These are phyloP conservation scores for Aspergillus sp. DNA, from an alignment of 2,329 filamentous ascomycete genomes.

Conservation along the genomic window DNA sequence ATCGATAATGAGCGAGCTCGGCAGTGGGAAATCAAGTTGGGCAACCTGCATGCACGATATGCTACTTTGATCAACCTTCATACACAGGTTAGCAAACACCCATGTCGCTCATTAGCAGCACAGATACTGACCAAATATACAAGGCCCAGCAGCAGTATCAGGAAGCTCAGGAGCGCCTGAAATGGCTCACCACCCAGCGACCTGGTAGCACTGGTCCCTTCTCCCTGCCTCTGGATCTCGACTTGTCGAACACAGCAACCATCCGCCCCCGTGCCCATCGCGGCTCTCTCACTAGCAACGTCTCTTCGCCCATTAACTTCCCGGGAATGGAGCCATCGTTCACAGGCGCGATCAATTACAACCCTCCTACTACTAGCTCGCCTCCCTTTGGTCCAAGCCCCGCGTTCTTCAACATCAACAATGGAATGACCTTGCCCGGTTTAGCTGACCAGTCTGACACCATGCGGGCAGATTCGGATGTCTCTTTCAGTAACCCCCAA, in stretches of 20 bases:
- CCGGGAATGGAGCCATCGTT: slow-evolving; percentile 36
- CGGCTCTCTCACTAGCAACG: slow-evolving; percentile 43
- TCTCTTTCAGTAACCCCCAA: slow-evolving; percentile 52
- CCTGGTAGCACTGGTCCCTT: slow-evolving; percentile 35
- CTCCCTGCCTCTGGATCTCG: slow-evolving; percentile 38
- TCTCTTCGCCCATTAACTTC: slow-evolving; percentile 42
- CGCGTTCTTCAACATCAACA: slow-evolving; percentile 59
- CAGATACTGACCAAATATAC: slow-evolving; percentile 3
- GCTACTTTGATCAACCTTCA: slow-evolving; percentile 37
- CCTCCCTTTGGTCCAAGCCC: slow-evolving; percentile 48
- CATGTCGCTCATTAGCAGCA: background rate
- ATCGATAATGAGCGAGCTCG: slow-evolving; percentile 46
- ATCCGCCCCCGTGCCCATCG: slow-evolving; percentile 43
- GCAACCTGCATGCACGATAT: slow-evolving; percentile 39
- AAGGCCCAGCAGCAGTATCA: slow-evolving; percentile 40
- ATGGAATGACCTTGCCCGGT: slow-evolving; percentile 55
- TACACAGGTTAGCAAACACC: slow-evolving; percentile 24
- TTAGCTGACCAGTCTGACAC: slow-evolving; percentile 35
- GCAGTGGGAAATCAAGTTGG: slow-evolving; percentile 42
- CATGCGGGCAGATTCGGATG: slow-evolving; percentile 49
- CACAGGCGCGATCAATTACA: slow-evolving; percentile 41
- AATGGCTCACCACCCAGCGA: slow-evolving; percentile 38
- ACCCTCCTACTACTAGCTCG: slow-evolving; percentile 46
- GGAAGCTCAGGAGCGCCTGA: slow-evolving; percentile 42
- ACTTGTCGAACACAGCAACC: slow-evolving; percentile 34